These are phyloP conservation scores for Tulasnella sp. DNA, from an alignment of 768 basidiomycete species.

Conservation along the genomic window DNA sequence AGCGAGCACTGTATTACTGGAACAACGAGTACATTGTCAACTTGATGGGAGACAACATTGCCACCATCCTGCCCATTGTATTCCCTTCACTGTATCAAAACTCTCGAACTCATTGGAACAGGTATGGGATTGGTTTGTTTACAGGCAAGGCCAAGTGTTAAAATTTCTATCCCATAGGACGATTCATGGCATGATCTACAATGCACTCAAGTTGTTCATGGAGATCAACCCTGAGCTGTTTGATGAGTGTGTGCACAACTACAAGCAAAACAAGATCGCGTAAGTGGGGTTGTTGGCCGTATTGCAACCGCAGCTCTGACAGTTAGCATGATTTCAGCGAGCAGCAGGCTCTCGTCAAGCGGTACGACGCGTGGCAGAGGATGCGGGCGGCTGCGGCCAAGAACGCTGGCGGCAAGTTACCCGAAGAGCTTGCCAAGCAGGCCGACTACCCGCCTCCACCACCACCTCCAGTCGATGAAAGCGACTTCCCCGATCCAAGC, in stretches of 20 bases:
- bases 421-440: slow-evolving; percentile 64
- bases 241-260: slow-evolving; percentile 88
- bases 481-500: slow-evolving; percentile 81
- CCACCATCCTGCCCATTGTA: slow-evolving; percentile 86
- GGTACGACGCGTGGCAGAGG: slow-evolving; percentile 87
- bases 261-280: slow-evolving; percentile 83
- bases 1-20: slow-evolving; percentile 96
- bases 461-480: slow-evolving; percentile 71
- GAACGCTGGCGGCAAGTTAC: slow-evolving; percentile 68
- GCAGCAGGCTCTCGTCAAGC: slow-evolving; percentile 74
- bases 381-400: slow-evolving; percentile 71
- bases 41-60: slow-evolving; percentile 95
- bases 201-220: slow-evolving; percentile 97
- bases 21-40: slow-evolving; percentile 99
- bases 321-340: slow-evolving; percentile 54
- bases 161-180: slow-evolving; percentile 54
- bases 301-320: not conserved
- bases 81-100: slow-evolving; percentile 95
- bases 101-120: slow-evolving; percentile 97
- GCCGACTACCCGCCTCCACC: slow-evolving; percentile 68
- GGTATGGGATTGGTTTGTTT: slow-evolving; percentile 51
- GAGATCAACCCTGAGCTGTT: slow-evolving; percentile 97
- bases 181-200: slow-evolving; percentile 99
- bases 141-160: not conserved
- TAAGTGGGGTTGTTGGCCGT: slow-evolving; percentile 44